Evolutionary conservation across 441 rosid species (phyloP).

Genomic region (Pelargonium fulgidum): DNA sequence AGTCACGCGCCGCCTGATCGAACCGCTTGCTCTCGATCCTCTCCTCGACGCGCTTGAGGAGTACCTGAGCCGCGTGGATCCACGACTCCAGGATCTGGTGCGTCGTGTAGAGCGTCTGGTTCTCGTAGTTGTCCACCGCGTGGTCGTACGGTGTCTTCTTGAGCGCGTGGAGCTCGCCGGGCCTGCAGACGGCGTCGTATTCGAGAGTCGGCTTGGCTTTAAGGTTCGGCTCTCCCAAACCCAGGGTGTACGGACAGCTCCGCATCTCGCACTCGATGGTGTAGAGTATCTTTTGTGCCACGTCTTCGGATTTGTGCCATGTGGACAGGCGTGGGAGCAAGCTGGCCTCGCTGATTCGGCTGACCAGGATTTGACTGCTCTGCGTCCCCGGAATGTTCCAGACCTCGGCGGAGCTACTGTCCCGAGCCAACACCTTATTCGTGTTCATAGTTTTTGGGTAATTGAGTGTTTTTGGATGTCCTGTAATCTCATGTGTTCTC

Average conservation of each 20-base stretch:
- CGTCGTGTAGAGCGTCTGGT: conserved; percentile 49
- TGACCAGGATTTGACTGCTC: no score
- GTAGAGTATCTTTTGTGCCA: conserved; percentile 52
- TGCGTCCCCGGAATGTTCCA: no score
- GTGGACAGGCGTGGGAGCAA: conserved; percentile 63
- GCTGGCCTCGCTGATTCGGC: conserved; percentile 57
- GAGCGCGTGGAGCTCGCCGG: conserved; percentile 46
- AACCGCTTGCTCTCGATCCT: conserved; percentile 38
- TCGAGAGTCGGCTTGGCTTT: conserved; percentile 61
- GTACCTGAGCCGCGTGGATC: conserved; percentile 45
- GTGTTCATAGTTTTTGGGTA: no score
- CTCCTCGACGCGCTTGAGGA: conserved; percentile 37
- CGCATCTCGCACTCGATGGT: conserved; percentile 76
- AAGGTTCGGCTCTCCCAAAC: conserved; percentile 78
- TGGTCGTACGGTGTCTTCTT: conserved; percentile 47
- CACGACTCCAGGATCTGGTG: conserved; percentile 82
- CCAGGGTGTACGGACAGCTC: conserved; percentile 61
- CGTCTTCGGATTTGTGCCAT: conserved; percentile 66
- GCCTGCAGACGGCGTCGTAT: conserved; percentile 73
- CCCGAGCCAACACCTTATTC: no score
- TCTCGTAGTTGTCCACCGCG: conserved; percentile 50
- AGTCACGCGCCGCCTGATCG: conserved; percentile 44
- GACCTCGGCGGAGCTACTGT: no score
- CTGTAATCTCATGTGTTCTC: no score
- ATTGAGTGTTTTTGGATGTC: no score